phyloP scores from a whole-genome alignment of 2,329 filamentous ascomycete genomes.

The Colletotrichum theobromicola region DNA sequence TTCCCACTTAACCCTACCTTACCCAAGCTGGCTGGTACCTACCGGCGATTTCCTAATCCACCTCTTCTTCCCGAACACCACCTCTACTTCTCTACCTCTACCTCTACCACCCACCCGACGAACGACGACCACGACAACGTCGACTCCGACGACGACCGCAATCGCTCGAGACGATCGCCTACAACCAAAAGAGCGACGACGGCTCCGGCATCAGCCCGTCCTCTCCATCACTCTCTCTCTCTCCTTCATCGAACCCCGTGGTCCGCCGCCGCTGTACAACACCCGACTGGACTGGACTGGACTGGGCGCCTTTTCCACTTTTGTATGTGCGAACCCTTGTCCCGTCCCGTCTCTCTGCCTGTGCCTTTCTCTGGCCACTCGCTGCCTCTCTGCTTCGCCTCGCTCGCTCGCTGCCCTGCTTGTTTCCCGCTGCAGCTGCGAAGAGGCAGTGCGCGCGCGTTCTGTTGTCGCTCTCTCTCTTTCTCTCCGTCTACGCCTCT shows the following conservation, averaged over 20 bases:
- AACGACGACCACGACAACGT: background rate
- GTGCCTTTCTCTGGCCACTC: background rate
- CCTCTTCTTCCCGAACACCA: background rate
- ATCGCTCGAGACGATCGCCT: background rate
- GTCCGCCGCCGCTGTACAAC: background rate
- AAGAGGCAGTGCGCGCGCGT: background rate
- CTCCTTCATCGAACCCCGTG: background rate
- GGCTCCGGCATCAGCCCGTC: background rate
- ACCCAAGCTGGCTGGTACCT: background rate
- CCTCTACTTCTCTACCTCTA: background rate
- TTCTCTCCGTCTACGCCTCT: background rate
- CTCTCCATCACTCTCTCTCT: background rate
- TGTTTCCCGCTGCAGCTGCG: background rate
- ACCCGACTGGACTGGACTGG: background rate
- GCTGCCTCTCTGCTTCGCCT: constrained; percentile 4
- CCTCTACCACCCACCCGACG: background rate
- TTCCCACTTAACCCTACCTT: background rate
- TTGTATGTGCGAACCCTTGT: constrained; percentile 17
- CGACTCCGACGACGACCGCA: background rate
- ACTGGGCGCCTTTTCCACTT: constrained; percentile 10
- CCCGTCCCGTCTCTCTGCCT: background rate
- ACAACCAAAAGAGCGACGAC: background rate
- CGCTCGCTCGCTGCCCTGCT: background rate
- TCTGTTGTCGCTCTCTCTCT: background rate
- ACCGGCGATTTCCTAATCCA: background rate